Base-by-base conservation (phyloP, 805 yeast genomes). In the Ogataea paraovalis region DNA sequence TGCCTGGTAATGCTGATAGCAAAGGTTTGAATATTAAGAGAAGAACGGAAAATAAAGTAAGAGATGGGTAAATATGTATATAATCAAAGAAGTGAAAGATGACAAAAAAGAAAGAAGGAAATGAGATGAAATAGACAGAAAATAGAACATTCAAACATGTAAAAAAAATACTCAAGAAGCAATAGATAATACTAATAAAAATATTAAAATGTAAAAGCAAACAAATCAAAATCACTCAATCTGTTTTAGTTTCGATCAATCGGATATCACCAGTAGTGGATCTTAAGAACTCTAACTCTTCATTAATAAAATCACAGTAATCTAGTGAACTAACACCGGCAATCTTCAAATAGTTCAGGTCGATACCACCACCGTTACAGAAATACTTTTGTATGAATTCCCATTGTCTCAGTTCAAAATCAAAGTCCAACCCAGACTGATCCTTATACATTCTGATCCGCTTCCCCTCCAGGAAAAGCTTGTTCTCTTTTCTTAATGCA, bases 331-430 rank as follows among this genome's bases (percentile, higher is more conserved):
- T 46, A 43, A 59, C 61, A 19, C 59, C 59, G 3, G 51, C 54
- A 20, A 48, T 20, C 18, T 47, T 48, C 25, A 63, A 43, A 44
- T 65, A 66, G 25, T 54, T 54, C 10, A 66, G 47, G 2, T 57
- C 45, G 16, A 66, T 44, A 2, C 57, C 54, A n/a, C 44, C 47
- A 14, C 37, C 33, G 2, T 61, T 56, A 47, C 72, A 68, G 32
- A 64, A 68, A 37, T 64, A 54, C 33, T 65, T 61, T 39, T 73
- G 65, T 75, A 81, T 79, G 42, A 74, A 69, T 40, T 66, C 55
- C 85, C 86, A 82, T 55, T 80, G 83, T 19, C 72, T 70, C 41
- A 74, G 62, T 58, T 83, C 87, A 57, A 81, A 80, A 61, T 83
- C 87, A 54, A 74, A 78, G 14, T 55, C 57, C 13, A 66, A 43